Evolutionary conservation across 2,329 filamentous ascomycete genomes (phyloP).

Genomic region (Fusarium albidum): DNA sequence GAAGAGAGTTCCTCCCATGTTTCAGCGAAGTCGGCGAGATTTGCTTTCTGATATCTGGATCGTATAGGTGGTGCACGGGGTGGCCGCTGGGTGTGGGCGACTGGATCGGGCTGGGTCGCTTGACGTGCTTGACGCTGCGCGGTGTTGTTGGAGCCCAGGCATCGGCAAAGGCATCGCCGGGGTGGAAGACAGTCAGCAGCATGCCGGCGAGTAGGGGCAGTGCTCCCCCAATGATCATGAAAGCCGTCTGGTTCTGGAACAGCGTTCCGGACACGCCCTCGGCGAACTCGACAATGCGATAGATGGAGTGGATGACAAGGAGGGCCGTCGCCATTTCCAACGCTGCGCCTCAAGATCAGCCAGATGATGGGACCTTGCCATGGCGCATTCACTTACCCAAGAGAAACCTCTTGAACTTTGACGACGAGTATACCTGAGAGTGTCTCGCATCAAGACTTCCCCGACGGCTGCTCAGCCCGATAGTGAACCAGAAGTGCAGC

Average conservation of each 20-base stretch:
- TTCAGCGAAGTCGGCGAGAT: slow-evolving; percentile 39
- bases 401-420: slow-evolving; percentile 54
- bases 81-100: slow-evolving; percentile 33
- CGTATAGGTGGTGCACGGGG: slow-evolving; percentile 44
- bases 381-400: slow-evolving; percentile 48
- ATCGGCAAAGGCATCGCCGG: slow-evolving; percentile 49
- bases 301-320: slow-evolving; percentile 52
- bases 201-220: slow-evolving; percentile 48
- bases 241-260: slow-evolving; percentile 49
- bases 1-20: slow-evolving; percentile 20
- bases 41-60: slow-evolving; percentile 45
- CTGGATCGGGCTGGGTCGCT: slow-evolving; percentile 29
- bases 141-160: slow-evolving; percentile 53
- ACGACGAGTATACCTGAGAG: slow-evolving; percentile 51
- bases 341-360: slow-evolving; percentile 40
- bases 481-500: slow-evolving; percentile 51
- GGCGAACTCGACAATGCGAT: slow-evolving; percentile 51
- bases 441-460: slow-evolving; percentile 50
- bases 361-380: neutral
- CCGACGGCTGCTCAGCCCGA: slow-evolving; percentile 48
- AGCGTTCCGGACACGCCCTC: slow-evolving; percentile 45
- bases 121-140: slow-evolving; percentile 26
- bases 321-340: slow-evolving; percentile 48
- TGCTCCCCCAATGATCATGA: slow-evolving; percentile 52
- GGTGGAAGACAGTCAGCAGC: slow-evolving; percentile 48